Base-by-base conservation (phyloP, 768 basidiomycete species). In the Mycena epipterygia region DNA sequence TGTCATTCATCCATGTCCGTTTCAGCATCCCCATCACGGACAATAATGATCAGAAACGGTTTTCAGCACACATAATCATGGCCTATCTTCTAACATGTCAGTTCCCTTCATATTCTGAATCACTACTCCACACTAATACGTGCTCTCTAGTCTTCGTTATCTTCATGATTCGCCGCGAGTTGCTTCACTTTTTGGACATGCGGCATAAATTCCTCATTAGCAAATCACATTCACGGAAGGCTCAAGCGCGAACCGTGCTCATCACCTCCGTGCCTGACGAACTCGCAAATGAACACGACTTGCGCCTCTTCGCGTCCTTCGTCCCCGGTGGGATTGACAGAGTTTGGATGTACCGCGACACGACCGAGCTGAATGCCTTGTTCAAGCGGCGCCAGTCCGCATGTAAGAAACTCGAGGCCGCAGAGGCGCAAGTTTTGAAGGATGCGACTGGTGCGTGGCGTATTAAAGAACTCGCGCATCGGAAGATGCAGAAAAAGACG, bases 191-290 rank as follows among this genome's bases (percentile, higher is more conserved):
- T 79, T 77, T 89, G 30, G 80, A 86, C 48, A 82, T 90, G 75
- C 86, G 88, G 44, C 86, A 87, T 52, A 85, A 88, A 67, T 89
- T 90, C 76, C 86, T 93, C 51, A 84, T 90, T 73, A 86, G 84
- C 74, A 84, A 85, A 58, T 84, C 85, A 12, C 91, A 93, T 76
- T 88, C 89, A 1, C 81, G 81, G 8, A 83, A 88, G 14, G 86
- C 91, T 11, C 91, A 91, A 80, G 90, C 91, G 1, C 86, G 89
- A 29, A 92, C 92, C 0, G 90, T 93, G 16, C 87, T 93, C 59
- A 84, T 93, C 66, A 91, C 90, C 0, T 86, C 88, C 41, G 86
- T 92, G 6, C 90, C 91, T 0, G 84, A 87, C 41, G 85, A 89
- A 63, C 78, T 88, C 27, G 84, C 82, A 16, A 85, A 82, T 53